Conservation (phyloP, 495 filamentous ascomycete genomes). For the Neurospora cerealis region DNA sequence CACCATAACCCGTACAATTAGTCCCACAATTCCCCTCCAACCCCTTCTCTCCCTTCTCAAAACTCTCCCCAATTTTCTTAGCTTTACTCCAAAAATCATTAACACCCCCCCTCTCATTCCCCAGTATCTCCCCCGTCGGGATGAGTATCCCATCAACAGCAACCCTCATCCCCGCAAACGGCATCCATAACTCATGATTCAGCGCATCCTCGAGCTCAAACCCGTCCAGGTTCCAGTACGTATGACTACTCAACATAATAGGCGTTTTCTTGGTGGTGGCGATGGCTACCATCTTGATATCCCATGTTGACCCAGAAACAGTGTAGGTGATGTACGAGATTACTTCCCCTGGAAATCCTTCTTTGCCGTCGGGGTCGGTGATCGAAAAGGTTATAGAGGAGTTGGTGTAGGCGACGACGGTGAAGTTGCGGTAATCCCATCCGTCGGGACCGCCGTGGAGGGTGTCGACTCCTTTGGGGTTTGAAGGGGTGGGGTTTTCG, state of each 20-base stretch:
- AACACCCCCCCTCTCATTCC: slow-evolving; percentile 46
- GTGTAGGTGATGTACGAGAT: slow-evolving; percentile 70
- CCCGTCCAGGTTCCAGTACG: slow-evolving; percentile 85
- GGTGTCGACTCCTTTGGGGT: slow-evolving; percentile 50
- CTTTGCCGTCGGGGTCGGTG: slow-evolving; percentile 55
- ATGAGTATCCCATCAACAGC: slow-evolving; percentile 68
- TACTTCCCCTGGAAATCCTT: slow-evolving; percentile 75
- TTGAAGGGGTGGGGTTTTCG: slow-evolving; percentile 47
- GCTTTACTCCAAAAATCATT: slow-evolving; percentile 68
- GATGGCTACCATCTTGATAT: slow-evolving; percentile 44
- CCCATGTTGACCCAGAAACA: slow-evolving; percentile 37
- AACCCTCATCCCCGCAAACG: slow-evolving; percentile 58
- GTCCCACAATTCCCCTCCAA: slow-evolving; percentile 53
- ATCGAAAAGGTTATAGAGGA: too few relatives aligned
- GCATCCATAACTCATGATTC: slow-evolving; percentile 65
- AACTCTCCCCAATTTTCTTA: slow-evolving; percentile 64
- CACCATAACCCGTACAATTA: slow-evolving; percentile 70
- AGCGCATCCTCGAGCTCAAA: slow-evolving; percentile 58
- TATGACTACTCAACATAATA: slow-evolving; percentile 56
- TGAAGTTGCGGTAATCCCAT: slow-evolving; percentile 77
- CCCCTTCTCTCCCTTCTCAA: slow-evolving; percentile 37
- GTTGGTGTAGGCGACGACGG: slow-evolving; percentile 59
- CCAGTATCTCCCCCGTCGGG: slow-evolving; percentile 65
- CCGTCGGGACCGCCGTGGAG: slow-evolving; percentile 76
- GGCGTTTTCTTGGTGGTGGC: slow-evolving; percentile 50